These are phyloP conservation scores for Flaveria trinervia DNA, from an alignment of 129 eudicot species.

Conservation along the genomic window DNA sequence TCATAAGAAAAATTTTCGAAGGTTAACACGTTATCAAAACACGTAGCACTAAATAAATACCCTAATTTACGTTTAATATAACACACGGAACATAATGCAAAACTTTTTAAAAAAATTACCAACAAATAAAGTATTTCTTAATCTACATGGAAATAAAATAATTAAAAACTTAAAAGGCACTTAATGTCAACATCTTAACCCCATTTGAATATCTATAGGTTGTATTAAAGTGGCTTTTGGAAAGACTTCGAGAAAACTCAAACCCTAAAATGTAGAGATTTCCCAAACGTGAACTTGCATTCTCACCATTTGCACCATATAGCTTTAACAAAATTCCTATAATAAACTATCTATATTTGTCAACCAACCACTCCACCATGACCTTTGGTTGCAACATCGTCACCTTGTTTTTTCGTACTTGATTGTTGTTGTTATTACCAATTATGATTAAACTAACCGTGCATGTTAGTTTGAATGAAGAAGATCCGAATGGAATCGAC, in stretches of 20 bases:
- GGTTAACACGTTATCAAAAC: too few species aligned
- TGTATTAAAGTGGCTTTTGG: slow-evolving; percentile 27
- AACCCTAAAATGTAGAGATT: slow-evolving; percentile 21
- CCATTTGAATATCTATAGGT: slow-evolving; percentile 24
- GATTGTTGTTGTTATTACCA: not conserved
- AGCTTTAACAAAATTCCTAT: slow-evolving; percentile 22
- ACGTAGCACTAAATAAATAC: too few species aligned
- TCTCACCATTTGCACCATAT: slow-evolving; percentile 24
- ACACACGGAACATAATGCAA: too few species aligned
- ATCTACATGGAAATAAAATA: slow-evolving; percentile 32
- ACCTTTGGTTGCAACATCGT: not conserved
- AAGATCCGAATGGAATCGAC: not conserved
- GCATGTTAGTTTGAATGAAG: not conserved
- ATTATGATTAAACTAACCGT: not conserved
- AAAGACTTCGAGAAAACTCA: slow-evolving; percentile 28
- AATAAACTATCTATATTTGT: slow-evolving; percentile 5
- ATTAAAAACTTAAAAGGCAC: slow-evolving; percentile 39
- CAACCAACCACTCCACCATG: slow-evolving; percentile 40
- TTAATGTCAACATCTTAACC: slow-evolving; percentile 34
- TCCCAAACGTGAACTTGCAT: slow-evolving; percentile 27
- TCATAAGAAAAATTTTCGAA: too few species aligned
- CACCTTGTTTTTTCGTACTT: not conserved
- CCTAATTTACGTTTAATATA: too few species aligned
- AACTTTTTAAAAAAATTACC: too few species aligned
- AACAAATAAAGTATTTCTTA: slow-evolving; percentile 13